phyloP scores from a whole-genome alignment of 2,329 filamentous ascomycete genomes.

The Lasiodiplodia citricola region DNA sequence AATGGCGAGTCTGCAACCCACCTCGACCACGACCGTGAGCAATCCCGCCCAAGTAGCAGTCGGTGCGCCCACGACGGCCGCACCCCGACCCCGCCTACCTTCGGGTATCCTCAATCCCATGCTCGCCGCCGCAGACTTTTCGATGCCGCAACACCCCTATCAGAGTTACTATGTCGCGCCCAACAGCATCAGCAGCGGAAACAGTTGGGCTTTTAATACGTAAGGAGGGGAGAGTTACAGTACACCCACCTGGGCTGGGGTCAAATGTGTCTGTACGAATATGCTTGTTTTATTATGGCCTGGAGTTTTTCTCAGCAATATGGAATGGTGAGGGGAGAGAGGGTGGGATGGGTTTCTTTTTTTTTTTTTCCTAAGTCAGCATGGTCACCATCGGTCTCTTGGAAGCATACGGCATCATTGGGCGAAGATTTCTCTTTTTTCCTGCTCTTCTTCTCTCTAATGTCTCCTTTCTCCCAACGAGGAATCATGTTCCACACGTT shows the following conservation, averaged over 20 bases:
- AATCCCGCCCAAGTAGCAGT: constrained; percentile 29
- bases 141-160: constrained; percentile 78
- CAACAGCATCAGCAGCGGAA: constrained; percentile 48
- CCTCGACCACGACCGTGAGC: not conserved
- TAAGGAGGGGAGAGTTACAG: not conserved
- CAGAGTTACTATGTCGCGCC: constrained; percentile 80
- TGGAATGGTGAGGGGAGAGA: not conserved
- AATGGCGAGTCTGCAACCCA: not conserved
- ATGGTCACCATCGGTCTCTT: not conserved
- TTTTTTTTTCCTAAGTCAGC: not conserved
- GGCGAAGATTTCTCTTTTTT: not conserved
- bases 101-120: constrained; percentile 71
- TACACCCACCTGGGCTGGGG: not conserved
- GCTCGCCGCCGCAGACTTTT: constrained; percentile 75
- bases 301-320: not conserved
- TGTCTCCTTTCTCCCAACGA: not conserved
- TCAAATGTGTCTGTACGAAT: not conserved
- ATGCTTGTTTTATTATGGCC: not conserved
- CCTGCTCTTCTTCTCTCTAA: not conserved
- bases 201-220: constrained; percentile 20
- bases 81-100: constrained; percentile 43
- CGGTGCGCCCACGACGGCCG: constrained; percentile 30
- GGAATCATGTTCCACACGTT: not conserved
- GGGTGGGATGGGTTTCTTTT: not conserved
- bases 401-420: not conserved